A percentile compares a stretch with the other conserved stretches of the same genome.
These are phyloP conservation scores for Irpex sp. DNA, from an alignment of 1,284 basidiomycete species.

Conservation along the genomic window DNA sequence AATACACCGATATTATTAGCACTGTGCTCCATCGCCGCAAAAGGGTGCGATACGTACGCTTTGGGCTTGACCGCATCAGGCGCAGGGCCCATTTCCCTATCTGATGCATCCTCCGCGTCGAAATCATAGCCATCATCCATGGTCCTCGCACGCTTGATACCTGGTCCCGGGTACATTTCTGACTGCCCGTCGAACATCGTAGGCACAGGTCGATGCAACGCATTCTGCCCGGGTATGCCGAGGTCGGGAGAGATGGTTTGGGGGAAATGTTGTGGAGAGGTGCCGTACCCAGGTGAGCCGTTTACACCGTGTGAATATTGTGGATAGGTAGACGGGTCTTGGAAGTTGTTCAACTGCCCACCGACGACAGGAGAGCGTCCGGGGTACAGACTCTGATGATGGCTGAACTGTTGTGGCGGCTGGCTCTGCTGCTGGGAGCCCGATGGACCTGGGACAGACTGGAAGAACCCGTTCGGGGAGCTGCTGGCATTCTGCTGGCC, in stretches of 20 bases:
- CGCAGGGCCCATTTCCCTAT: conserved; percentile 3
- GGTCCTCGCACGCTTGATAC: not conserved
- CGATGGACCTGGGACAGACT: not conserved
- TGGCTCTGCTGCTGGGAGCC: not conserved
- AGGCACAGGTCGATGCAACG: not conserved
- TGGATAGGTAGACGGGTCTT: not conserved
- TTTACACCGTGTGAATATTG: not conserved
- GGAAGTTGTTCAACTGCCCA: not conserved
- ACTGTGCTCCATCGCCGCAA: not conserved
- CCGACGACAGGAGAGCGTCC: not conserved
- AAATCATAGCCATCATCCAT: conserved; percentile 5
- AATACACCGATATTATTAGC: conserved; percentile 16
- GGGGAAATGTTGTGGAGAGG: not conserved
- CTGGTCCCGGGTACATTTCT: not conserved
- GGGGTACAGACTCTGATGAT: not conserved
- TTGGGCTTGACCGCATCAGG: conserved; percentile 36
- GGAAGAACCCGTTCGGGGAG: not conserved
- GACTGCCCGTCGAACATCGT: not conserved
- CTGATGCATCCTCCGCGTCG: conserved; percentile 6
- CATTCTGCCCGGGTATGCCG: not conserved
- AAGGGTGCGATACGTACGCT: conserved; percentile 36
- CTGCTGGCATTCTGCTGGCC: not conserved
- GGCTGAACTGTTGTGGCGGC: not conserved
- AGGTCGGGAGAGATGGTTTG: not conserved
- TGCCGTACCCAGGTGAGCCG: not conserved